These are phyloP conservation scores for Russula olivacea DNA, from an alignment of 768 basidiomycete species.

Conservation along the genomic window DNA sequence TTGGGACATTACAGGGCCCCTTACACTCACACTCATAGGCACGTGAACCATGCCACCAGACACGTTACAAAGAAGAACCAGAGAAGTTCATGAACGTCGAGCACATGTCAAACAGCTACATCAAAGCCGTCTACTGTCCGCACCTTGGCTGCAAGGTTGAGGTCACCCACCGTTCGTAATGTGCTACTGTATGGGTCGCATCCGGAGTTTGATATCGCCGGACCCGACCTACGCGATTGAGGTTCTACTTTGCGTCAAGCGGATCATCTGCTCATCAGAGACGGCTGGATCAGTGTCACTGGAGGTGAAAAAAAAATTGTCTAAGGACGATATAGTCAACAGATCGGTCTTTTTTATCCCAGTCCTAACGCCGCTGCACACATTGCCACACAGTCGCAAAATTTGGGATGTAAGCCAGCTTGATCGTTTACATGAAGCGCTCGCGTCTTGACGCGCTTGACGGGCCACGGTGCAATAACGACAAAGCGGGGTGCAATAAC, in stretches of 20 bases:
- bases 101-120: neutral
- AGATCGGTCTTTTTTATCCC: neutral
- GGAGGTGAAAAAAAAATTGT: neutral
- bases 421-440: too few species aligned
- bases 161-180: neutral
- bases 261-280: neutral
- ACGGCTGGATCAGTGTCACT: neutral
- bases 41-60: neutral
- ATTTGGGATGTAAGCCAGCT: neutral
- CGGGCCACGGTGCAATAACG: too few species aligned
- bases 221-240: neutral
- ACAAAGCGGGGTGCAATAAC: too few species aligned
- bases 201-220: neutral
- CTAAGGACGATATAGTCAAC: neutral
- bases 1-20: too few species aligned
- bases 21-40: neutral
- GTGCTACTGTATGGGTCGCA: neutral
- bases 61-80: neutral
- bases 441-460: neutral
- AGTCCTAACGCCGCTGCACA: neutral
- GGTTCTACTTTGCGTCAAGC: neutral
- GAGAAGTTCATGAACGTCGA: neutral
- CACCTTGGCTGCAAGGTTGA: neutral
- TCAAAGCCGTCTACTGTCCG: neutral
- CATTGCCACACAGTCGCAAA: neutral